Conservation (phyloP, 495 filamentous ascomycete genomes). For the Penicillium macrosclerotiorum region DNA sequence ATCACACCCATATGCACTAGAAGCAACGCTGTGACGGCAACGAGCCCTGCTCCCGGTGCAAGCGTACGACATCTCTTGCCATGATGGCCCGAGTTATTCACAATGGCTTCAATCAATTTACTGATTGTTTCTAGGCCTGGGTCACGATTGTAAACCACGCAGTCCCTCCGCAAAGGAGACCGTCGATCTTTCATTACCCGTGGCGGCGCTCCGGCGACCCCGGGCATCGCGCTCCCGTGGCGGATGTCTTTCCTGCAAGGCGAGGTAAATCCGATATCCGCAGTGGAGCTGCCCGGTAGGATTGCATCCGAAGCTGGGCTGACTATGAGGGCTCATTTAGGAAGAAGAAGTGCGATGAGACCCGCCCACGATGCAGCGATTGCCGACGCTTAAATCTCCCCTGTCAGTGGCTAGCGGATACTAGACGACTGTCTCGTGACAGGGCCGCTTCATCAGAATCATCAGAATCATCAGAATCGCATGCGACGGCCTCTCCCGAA, state of each 20-base stretch:
- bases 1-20: constrained; percentile 17
- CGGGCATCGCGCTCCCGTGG: constrained; percentile 29
- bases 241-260: constrained; percentile 30
- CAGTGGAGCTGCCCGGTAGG: neutral
- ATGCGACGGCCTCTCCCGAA: constrained; percentile 3
- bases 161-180: constrained; percentile 11
- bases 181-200: neutral
- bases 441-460: no score
- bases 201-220: constrained; percentile 13
- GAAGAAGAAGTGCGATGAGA: constrained; percentile 33
- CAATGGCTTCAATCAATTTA: no score
- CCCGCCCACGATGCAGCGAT: constrained; percentile 24
- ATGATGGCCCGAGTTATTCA: no score
- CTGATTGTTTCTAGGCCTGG: constrained; percentile 21
- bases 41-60: constrained; percentile 25
- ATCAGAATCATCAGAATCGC: constrained; percentile 3
- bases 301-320: neutral
- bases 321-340: constrained; percentile 1
- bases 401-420: constrained; percentile 18
- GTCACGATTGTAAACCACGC: constrained; percentile 25
- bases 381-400: constrained; percentile 27
- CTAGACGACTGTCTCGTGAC: neutral
- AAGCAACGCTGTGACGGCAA: constrained; percentile 34
- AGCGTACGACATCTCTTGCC: constrained; percentile 12
- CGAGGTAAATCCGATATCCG: constrained; percentile 15